These are phyloP conservation scores for Epichloe festucae DNA, from an alignment of 2,329 filamentous ascomycete species.

Conservation along the genomic window DNA sequence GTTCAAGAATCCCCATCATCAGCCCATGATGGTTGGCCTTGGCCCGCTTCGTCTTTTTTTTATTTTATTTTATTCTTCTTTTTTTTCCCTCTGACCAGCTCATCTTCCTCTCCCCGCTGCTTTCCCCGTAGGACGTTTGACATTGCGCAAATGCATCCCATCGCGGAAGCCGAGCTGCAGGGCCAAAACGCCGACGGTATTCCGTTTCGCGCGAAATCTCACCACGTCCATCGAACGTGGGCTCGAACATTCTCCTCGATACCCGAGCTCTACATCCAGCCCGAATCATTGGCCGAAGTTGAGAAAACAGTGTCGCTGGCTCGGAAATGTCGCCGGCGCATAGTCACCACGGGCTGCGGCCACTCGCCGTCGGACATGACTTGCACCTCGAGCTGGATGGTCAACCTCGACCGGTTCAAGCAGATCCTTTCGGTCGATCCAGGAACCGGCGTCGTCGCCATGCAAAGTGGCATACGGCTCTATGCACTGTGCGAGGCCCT, in stretches of 20 bases:
- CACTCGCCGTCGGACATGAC: constrained; percentile 90
- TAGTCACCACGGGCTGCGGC: constrained; percentile 78
- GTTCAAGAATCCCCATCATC: too few relatives aligned
- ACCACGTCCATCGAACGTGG: constrained; percentile 83
- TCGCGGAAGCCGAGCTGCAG: constrained; percentile 20
- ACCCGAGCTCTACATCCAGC: constrained; percentile 84
- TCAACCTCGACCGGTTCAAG: constrained; percentile 80
- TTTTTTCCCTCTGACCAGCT: background rate
- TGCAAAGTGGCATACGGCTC: constrained; percentile 82
- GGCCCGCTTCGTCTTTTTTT: background rate
- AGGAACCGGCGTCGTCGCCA: constrained; percentile 52
- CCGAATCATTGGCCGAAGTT: constrained; percentile 65
- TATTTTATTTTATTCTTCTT: background rate
- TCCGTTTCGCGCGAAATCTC: constrained; percentile 61
- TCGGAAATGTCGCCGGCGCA: constrained; percentile 62
- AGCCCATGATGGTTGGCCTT: background rate
- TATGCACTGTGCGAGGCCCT: constrained; percentile 60
- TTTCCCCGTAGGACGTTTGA: background rate
- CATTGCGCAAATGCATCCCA: constrained; percentile 22
- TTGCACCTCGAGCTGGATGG: constrained; percentile 84
- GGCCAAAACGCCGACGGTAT: constrained; percentile 27
- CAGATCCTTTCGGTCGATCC: constrained; percentile 57
- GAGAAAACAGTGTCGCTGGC: constrained; percentile 74
- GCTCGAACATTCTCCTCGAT: constrained; percentile 81
- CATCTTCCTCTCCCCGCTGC: background rate